These are phyloP conservation scores for Rosa rugosa DNA, from an alignment of 306 rosid species.

Conservation along the genomic window DNA sequence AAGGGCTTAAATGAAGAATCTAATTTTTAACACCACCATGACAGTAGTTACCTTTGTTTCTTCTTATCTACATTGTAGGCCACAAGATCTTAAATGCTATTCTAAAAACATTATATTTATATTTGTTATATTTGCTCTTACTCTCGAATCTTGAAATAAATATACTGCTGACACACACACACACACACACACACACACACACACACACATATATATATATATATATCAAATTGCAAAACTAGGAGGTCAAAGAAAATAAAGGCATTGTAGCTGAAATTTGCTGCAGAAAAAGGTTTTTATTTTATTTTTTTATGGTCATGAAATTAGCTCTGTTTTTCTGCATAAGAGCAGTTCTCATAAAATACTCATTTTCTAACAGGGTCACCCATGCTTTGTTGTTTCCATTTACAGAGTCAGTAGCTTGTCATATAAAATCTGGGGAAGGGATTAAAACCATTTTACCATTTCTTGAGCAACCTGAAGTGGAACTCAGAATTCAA, in stretches of 20 bases:
- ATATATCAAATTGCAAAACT: background rate
- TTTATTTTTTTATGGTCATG: background rate
- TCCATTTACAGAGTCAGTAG: slow-evolving; percentile 41
- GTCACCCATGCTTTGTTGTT: background rate
- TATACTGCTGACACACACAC: background rate
- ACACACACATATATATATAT: too few relatives aligned
- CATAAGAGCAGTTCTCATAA: background rate
- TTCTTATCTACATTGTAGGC: background rate
- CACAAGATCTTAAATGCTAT: background rate
- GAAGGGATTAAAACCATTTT: slow-evolving; percentile 41
- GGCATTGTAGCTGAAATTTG: background rate
- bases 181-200: too few relatives aligned
- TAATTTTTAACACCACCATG: background rate
- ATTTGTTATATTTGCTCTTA: background rate
- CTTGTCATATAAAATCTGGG: slow-evolving; percentile 43
- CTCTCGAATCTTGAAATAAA: background rate
- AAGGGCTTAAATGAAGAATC: background rate
- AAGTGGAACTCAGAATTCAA: slow-evolving; percentile 46
- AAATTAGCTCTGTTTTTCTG: background rate
- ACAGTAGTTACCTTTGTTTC: background rate
- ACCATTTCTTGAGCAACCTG: slow-evolving; percentile 47
- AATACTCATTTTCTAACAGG: background rate
- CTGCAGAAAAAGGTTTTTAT: background rate
- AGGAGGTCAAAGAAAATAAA: background rate
- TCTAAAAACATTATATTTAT: background rate